Evolutionary conservation across 208 protist species (phyloP), one percentile per base, ranked within the genome.

Genomic region (Acanthamoeba castellanii): DNA sequence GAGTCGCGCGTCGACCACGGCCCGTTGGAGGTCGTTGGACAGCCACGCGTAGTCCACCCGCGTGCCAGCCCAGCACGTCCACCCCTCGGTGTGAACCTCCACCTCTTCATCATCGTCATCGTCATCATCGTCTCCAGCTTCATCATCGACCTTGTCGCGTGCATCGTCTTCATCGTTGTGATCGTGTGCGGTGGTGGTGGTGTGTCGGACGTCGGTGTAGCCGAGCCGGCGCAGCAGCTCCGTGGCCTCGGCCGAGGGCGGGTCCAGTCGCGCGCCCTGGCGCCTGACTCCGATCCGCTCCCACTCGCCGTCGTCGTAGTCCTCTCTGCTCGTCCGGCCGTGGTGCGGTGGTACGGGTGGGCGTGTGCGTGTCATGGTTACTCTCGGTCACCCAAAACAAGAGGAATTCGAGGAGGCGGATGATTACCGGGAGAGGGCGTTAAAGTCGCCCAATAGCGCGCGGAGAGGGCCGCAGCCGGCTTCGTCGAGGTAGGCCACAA

Each of bases 21-120:
- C 22, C 22, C 22, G 66, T 27, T 27, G 66, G 7, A 72, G n/a
- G 2, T n/a, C 66, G 2, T 5, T 7, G 18, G 66, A 72, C 22
- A 72, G 22, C 66, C 66, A 72, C 66, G 30, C 66, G 30, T 72
- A 72, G 66, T 72, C 66, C n/a, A 72, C 66, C 30, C 66, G 66
- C 66, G 66, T 72, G 30, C 66, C 66, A 0, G 66, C 66, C 66
- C 66, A 72, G 22, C 66, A 72, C 66, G 66, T 72, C 66, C 66
- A 72, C 8, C 66, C n/a, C 6, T 72, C 66, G 18, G n/a, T 37
- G 30, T 37, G 30, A 1, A n/a, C 22, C 30, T 72, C 66, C n/a
- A 34, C 30, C 66, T 27, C 66, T 9, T 72, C 66, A 13, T 72
- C 66, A 6, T 72, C 66, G 0, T 72, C 66, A 6, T 72, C 66